A percentile compares a stretch with the other conserved stretches of the same genome.
Evolutionary conservation across 1,139 yeast genomes (phyloP).

Genomic region (Candida sojae): DNA sequence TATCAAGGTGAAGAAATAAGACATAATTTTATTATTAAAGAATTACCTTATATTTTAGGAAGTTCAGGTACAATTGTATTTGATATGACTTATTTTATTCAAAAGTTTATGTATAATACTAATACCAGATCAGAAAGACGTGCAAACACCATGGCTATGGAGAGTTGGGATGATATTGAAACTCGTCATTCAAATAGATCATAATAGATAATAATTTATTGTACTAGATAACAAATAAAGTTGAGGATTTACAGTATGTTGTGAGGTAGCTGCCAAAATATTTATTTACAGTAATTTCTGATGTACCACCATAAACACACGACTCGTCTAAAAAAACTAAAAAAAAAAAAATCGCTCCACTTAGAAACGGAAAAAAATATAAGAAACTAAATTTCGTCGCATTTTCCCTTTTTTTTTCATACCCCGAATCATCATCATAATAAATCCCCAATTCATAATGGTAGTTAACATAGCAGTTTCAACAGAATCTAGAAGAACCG

Average conservation of each 20-base stretch:
- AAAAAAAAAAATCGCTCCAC: neutral
- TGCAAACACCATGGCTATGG: conserved; percentile 29
- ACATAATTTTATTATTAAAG: conserved; percentile 57
- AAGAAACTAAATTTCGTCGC: neutral
- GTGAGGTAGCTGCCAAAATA: neutral
- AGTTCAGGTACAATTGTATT: conserved; percentile 84
- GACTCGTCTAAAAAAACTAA: neutral
- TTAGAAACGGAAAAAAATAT: neutral
- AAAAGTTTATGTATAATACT: conserved; percentile 43
- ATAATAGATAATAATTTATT: neutral
- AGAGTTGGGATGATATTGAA: conserved; percentile 23
- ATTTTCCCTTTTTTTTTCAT: too few relatives aligned
- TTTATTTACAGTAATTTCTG: neutral
- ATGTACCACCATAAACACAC: neutral
- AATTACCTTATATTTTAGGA: conserved; percentile 82
- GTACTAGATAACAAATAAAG: neutral
- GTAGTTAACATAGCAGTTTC: conserved; percentile 2
- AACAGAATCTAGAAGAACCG: conserved; percentile 39
- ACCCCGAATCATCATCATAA: too few relatives aligned
- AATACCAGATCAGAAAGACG: conserved; percentile 19
- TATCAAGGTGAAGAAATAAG: conserved; percentile 26
- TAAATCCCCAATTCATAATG: neutral
- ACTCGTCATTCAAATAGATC: neutral
- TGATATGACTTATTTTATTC: conserved; percentile 76
- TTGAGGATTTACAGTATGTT: too few relatives aligned